Evolutionary conservation across 495 filamentous ascomycete species (phyloP), one percentile per base, ranked within the genome.

Genomic region (Oidiodendron maius): DNA sequence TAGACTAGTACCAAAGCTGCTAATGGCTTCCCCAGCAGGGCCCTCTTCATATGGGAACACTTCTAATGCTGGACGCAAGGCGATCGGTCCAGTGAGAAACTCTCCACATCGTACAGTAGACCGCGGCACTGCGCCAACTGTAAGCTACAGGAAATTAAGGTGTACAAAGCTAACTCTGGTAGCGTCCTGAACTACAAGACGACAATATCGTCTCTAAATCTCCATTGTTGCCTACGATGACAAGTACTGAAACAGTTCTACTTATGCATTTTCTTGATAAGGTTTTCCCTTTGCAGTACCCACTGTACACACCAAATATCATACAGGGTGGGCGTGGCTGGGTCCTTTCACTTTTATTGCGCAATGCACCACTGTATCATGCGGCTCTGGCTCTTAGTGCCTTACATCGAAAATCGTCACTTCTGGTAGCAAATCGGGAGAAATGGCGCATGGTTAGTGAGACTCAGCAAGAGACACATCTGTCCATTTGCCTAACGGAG

Each of bases 401-500:
- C 10, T 55, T 48, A 20, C 46, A 53, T 35, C 40, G 45, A 12
- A 9, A 41, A 12, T 40, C 16, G 1, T 16, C 15, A 3, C 1
- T 45, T 1, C 34, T 42, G 10, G 20, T 11, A 16, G 2, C 47
- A 9, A 2, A 8, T 23, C 20, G 23, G 16, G 42, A n/a, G 24
- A 16, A 23, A 44, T 53, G 30, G 64, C 57, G 53, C 54, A 35
- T 57, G 70, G 36, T 66, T 71, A 36, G 49, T 44, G 17, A 65
- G 69, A 43, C 68, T 63, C 46, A 64, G 60, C 22, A 55, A 70
- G 37, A 64, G 30, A 44, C 56, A 15, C 64, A 69, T 46, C 55
- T 76, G 40, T 63, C 65, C 51, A 61, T 57, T 21, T 66, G 68
- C 39, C 60, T 77, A 48, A 55, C 61, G 22, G 60, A 62, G 25